Percentiles rank a stretch among this genome's conserved stretches.
Conservation (phyloP, 2,329 filamentous ascomycete genomes). For the Geosmithia morbida region DNA sequence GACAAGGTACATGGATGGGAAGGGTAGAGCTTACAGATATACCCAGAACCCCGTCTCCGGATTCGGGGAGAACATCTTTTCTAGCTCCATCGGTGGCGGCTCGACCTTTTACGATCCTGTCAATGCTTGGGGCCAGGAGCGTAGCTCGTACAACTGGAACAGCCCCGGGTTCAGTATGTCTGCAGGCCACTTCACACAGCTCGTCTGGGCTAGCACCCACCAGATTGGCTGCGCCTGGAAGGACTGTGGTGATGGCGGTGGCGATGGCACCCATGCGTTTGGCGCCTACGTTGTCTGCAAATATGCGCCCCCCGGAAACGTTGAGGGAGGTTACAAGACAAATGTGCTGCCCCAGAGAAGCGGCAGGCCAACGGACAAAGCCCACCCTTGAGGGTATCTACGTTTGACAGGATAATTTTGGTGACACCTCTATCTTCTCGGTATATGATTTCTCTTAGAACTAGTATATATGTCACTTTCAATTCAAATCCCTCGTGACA, state of each 20-base stretch:
- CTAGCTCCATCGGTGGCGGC: neutral
- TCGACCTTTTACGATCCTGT: conserved; percentile 23
- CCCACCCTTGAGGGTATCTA: too few species aligned
- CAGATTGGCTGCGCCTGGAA: conserved; percentile 38
- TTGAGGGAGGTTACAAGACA: too few species aligned
- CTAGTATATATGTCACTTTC: too few species aligned
- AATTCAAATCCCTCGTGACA: too few species aligned
- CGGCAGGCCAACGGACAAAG: too few species aligned
- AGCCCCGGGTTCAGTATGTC: conserved; percentile 38
- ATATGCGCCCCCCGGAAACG: conserved; percentile 28
- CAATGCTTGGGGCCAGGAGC: conserved; percentile 45
- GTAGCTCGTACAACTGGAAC: conserved; percentile 41
- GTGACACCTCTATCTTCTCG: too few species aligned
- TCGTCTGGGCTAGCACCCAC: conserved; percentile 54
- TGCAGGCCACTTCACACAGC: conserved; percentile 59
- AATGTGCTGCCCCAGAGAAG: too few species aligned
- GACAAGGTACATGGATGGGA: neutral
- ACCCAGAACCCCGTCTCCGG: neutral
- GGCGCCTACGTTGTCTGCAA: conserved; percentile 58
- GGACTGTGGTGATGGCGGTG: conserved; percentile 19
- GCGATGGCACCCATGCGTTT: neutral
- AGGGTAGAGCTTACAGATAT: neutral
- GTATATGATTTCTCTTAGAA: too few species aligned
- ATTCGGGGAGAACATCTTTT: neutral
- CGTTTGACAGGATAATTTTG: too few species aligned